Base-by-base conservation (phyloP, 1,139 yeast species). In the Suhomyces ambrosiae region DNA sequence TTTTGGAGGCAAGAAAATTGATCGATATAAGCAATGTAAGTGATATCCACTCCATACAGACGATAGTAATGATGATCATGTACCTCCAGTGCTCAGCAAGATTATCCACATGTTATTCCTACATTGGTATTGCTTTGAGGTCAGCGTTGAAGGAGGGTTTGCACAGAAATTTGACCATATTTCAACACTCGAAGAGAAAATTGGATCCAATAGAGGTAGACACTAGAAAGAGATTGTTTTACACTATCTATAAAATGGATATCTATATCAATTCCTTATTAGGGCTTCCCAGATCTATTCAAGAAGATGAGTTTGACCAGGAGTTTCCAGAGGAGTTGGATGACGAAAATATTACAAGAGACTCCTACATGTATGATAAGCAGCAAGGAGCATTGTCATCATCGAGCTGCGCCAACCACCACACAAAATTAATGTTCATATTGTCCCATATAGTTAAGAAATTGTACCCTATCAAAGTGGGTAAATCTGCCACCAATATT, bases 211-310 rank as follows among this genome's bases (percentile, higher is more conserved):
- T 88, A 30, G 96, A 87, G 57, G 68, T 83, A 25, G 97, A 90
- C 56, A 86, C 88, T 25, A 70, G 97, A 41, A 89, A 87, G 56
- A 71, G 97, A 46, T 65, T 89, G 23, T 89, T 89, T 54, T 89
- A 87, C 80, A 86, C 96, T 1, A 84, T 90, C 46, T 84, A 88
- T 58, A 89, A 89, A 56, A 82, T 89, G 89, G 97, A 90, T 55
- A 80, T 89, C 33, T 89, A 89, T 56, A 86, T 88, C 43, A 88
- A 88, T 59, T 87, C 96, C 3, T 82, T 90, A 74, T 61, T 90
- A 45, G 97, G 97, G 2, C 68, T 89, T 38, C 97, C 97, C 1
- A 68, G 92, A 47, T 79, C 88, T 0, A 72, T 79, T 26, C 70
- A 76, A 33, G 87, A 83, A 42, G 89, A 84, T 46, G 96, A 89